Base-by-base conservation (phyloP, 441 rosid species). In the Corymbia calophylla region DNA sequence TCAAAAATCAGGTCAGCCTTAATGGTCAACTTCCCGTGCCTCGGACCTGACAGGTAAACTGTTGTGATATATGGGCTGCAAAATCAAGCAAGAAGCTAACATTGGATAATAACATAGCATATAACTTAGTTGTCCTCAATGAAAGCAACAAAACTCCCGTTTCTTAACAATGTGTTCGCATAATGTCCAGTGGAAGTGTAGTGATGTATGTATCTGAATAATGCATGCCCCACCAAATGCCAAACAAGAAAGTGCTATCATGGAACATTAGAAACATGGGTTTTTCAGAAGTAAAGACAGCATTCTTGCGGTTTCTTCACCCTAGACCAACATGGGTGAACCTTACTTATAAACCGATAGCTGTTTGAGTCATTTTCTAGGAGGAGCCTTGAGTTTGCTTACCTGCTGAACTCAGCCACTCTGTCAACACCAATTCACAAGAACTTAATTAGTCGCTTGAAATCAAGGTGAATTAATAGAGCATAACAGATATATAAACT, bases 361-460 rank as follows among this genome's bases (percentile, higher is more conserved):
- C 8, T 49, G 86, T 15, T 49, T 39, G 35, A 85, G 5, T 31
- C 60, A 18, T 49, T n/a, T 85, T 47, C 25, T n/a, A 86, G 47
- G 19, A 25, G 21, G 8, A 81, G 86, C 88, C 53, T 89, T 48
- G 90, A 86, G 91, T 53, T 60, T 82, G 88, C 90, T 86, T 92
- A 96, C 99, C 99, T 98, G 95, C 95, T 93, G 94, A 98, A 98
- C 90, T 98, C 99, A 86, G 95, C 98, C 91, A 97, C 93, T 91
- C 99, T 98, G 99, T 93, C 55, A 91, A 92, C 93, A 91, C 89
- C 81, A 94, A 92, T 81, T 77, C 70, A 90, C 87, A 91, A 32
- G 47, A 53, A 48, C 44, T 18, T 68, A 51, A 49, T 89, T 89
- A 89, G 88, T 87, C 18, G 44, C 51, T 90, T 80, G 77, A 32